Conservation (phyloP, 164 flowering plant genomes). For the Magnolia officinalis region DNA sequence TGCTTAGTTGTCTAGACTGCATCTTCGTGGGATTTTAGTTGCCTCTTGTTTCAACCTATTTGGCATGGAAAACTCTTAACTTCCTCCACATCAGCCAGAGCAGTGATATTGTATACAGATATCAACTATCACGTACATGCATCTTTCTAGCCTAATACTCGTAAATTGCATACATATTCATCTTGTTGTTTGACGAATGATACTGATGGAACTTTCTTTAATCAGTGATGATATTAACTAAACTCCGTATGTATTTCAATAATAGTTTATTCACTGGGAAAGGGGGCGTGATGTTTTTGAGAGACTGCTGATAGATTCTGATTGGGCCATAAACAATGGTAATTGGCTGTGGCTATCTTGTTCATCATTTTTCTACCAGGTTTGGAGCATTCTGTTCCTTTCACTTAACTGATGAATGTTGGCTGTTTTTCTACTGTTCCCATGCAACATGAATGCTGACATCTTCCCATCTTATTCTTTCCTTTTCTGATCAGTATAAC, state of each 20-base stretch:
- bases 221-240: not conserved
- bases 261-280: constrained; percentile 93
- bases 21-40: too few species aligned
- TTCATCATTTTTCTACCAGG: constrained; percentile 97
- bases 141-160: too few species aligned
- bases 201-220: not conserved
- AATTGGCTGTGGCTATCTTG: constrained; percentile 98
- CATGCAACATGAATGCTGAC: not conserved
- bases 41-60: too few species aligned
- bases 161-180: not conserved
- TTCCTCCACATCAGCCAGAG: too few species aligned
- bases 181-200: not conserved
- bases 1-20: too few species aligned
- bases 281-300: constrained; percentile 92
- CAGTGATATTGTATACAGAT: too few species aligned
- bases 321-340: constrained; percentile 95
- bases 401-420: not conserved
- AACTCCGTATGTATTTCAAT: constrained; percentile 2
- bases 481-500: constrained; percentile 51
- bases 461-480: not conserved
- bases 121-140: too few species aligned
- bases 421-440: not conserved
- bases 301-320: constrained; percentile 90
- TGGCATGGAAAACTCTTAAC: too few species aligned
- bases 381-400: constrained; percentile 14